These are phyloP conservation scores for Endothia cerciana DNA, from an alignment of 2,329 filamentous ascomycete genomes.

Conservation along the genomic window DNA sequence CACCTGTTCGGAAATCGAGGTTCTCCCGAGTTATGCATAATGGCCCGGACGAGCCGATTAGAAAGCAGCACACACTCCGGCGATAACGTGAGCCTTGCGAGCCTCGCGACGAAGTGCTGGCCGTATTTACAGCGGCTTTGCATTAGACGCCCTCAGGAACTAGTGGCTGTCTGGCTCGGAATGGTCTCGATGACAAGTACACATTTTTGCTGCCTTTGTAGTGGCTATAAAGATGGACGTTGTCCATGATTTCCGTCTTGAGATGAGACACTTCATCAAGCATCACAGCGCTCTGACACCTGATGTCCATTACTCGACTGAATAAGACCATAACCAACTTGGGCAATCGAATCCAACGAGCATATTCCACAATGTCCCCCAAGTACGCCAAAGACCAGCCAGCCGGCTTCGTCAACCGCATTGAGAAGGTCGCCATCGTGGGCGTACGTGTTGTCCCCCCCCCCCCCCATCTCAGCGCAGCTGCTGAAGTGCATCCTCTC, in stretches of 20 bases:
- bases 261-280: neutral
- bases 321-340: neutral
- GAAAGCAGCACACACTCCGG: neutral
- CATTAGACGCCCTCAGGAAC: neutral
- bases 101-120: no score
- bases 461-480: neutral
- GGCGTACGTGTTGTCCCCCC: conserved; percentile 44
- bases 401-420: conserved; percentile 38
- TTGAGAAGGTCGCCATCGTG: conserved; percentile 51
- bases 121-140: no score
- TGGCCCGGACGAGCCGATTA: no score
- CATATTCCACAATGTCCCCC: conserved; percentile 18
- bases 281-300: neutral
- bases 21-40: no score
- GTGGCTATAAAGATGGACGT: neutral
- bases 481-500: neutral
- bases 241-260: neutral
- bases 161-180: neutral
- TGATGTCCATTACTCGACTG: neutral
- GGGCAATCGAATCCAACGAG: neutral
- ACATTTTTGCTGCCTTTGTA: neutral
- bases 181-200: neutral
- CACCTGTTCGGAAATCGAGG: no score
- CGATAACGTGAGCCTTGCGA: neutral
- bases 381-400: conserved; percentile 33